Conservation (phyloP, 805 yeast genomes). For the Teunomyces lycoperdinae region DNA sequence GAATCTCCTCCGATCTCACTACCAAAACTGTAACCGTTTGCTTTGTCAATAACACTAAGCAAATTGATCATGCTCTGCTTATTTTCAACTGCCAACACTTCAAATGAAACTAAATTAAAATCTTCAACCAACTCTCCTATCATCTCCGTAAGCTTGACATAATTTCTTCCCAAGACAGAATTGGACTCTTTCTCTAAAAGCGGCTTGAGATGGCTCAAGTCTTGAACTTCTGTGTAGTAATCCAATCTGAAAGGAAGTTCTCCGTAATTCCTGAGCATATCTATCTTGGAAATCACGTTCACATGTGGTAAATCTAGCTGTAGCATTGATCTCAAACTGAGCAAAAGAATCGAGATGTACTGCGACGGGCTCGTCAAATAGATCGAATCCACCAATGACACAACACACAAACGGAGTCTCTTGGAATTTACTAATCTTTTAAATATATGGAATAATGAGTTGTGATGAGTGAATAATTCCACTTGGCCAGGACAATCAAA, state of each 20-base stretch:
- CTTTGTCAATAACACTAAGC: slow-evolving; percentile 76
- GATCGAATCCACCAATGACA: slow-evolving; percentile 78
- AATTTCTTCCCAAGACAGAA: slow-evolving; percentile 57
- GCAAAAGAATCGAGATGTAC: slow-evolving; percentile 74
- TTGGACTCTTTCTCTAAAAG: slow-evolving; percentile 69
- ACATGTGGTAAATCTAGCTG: slow-evolving; percentile 91
- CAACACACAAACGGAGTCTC: slow-evolving; percentile 77
- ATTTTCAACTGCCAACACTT: slow-evolving; percentile 87
- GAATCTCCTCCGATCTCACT: slow-evolving; percentile 97
- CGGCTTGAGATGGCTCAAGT: slow-evolving; percentile 66
- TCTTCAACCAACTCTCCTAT: slow-evolving; percentile 85
- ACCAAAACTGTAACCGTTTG: slow-evolving; percentile 92
- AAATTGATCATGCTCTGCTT: slow-evolving; percentile 87
- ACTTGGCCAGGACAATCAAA: slow-evolving; percentile 97
- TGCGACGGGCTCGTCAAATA: slow-evolving; percentile 85
- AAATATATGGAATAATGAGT: slow-evolving; percentile 68
- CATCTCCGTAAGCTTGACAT: slow-evolving; percentile 65
- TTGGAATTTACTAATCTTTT: slow-evolving; percentile 50
- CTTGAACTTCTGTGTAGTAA: slow-evolving; percentile 91
- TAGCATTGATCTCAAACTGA: slow-evolving; percentile 87
- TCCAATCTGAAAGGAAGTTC: slow-evolving; percentile 78
- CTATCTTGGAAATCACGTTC: slow-evolving; percentile 90
- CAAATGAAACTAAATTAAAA: slow-evolving; percentile 82
- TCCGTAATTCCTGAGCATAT: slow-evolving; percentile 73
- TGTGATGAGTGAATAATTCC: slow-evolving; percentile 88